Percentiles rank a stretch among this genome's conserved stretches.
Evolutionary conservation across 176 grass and related monocot genomes (phyloP).

Genomic region (Leersia perrieri): DNA sequence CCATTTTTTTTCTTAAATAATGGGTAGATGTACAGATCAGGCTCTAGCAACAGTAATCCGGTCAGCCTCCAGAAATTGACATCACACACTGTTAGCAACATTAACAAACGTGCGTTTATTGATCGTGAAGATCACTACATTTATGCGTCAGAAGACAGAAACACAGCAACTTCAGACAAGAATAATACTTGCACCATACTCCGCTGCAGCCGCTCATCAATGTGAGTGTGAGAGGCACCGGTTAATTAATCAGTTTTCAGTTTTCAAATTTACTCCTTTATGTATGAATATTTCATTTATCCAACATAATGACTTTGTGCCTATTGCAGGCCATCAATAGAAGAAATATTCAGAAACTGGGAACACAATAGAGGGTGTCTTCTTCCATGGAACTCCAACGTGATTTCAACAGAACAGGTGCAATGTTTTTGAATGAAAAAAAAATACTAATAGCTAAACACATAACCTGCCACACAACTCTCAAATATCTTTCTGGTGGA

Average conservation of each 20-base stretch:
- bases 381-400: conserved; percentile 18
- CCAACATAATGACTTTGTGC: neutral
- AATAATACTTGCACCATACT: neutral
- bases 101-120: conserved; percentile 8
- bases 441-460: neutral
- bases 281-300: neutral
- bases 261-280: neutral
- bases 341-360: conserved; percentile 39
- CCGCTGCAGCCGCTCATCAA: conserved; percentile 10
- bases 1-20: neutral
- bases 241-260: neutral
- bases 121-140: conserved; percentile 17
- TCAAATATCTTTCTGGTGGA: neutral
- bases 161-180: conserved; percentile 10
- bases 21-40: conserved; percentile 68
- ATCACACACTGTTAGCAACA: conserved; percentile 17
- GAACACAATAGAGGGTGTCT: conserved; percentile 32
- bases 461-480: neutral
- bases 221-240: conserved; percentile 29
- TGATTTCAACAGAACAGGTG: conserved; percentile 26
- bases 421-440: neutral
- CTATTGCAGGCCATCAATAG: conserved; percentile 33
- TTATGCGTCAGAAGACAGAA: conserved; percentile 28
- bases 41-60: conserved; percentile 34
- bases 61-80: conserved; percentile 31